Conservation (phyloP, 2,329 filamentous ascomycete genomes). For the Fusarium citri region DNA sequence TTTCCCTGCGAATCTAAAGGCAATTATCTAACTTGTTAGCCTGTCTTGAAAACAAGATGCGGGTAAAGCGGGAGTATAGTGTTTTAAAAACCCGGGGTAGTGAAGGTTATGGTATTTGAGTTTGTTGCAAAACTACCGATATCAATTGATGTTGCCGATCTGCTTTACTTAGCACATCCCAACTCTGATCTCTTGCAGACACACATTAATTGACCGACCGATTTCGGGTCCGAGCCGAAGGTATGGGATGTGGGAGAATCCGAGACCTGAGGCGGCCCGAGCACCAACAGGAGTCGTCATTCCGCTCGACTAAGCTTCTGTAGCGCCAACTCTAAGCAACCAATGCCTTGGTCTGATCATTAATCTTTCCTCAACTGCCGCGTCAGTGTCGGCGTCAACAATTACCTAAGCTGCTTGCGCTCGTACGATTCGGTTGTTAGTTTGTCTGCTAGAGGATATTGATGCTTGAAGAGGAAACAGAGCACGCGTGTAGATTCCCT, state of each 20-base stretch:
- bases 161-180: neutral
- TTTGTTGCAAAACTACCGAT: neutral
- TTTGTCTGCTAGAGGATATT: neutral
- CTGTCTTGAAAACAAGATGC: neutral
- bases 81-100: neutral
- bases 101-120: neutral
- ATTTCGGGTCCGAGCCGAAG: slow-evolving; percentile 12
- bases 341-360: slow-evolving; percentile 10
- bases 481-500: neutral
- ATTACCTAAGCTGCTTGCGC: neutral
- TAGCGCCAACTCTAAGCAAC: slow-evolving; percentile 4
- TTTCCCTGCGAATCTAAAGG: neutral
- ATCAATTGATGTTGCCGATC: neutral
- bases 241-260: slow-evolving; percentile 7
- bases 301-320: neutral
- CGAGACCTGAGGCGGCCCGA: slow-evolving; percentile 3
- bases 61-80: neutral
- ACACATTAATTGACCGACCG: slow-evolving; percentile 4
- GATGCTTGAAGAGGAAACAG: slow-evolving; percentile 11
- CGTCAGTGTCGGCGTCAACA: slow-evolving; percentile 12
- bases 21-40: neutral
- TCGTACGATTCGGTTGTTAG: neutral
- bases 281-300: slow-evolving; percentile 16
- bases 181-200: neutral
- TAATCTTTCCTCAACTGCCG: neutral